Conservation (phyloP, 768 basidiomycete species). For the Mrakia hoshinonis region DNA sequence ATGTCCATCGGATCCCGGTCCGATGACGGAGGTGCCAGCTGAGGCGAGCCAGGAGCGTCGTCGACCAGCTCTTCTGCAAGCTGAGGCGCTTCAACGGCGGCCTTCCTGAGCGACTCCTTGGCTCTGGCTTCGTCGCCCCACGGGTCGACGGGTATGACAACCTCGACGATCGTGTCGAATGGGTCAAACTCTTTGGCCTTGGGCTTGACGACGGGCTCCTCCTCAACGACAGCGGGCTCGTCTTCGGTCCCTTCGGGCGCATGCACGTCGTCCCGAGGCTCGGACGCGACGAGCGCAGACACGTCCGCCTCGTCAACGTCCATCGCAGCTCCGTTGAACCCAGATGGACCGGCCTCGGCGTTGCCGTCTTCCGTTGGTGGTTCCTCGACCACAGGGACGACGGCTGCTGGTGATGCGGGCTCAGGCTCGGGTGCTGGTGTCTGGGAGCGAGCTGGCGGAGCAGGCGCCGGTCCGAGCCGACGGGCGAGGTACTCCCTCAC, state of each 20-base stretch:
- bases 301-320: not conserved
- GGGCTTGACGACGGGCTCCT: too few species aligned
- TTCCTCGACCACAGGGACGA: not conserved
- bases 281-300: not conserved
- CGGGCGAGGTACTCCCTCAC: not conserved
- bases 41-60: too few species aligned
- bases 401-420: conserved; percentile 22
- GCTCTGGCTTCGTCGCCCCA: too few species aligned
- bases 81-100: too few species aligned
- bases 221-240: too few species aligned
- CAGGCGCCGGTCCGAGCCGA: not conserved
- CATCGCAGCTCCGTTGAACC: not conserved
- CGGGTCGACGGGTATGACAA: too few species aligned
- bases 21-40: too few species aligned
- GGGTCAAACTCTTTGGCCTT: too few species aligned
- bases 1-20: too few species aligned
- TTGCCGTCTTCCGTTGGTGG: not conserved
- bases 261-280: not conserved
- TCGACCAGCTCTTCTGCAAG: too few species aligned
- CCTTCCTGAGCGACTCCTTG: too few species aligned
- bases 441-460: not conserved
- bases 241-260: not conserved
- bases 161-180: too few species aligned
- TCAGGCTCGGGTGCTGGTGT: not conserved
- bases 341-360: conserved; percentile 4